Base-by-base conservation (phyloP, 495 filamentous ascomycete genomes). In the Umbilicaria muhlenbergii region DNA sequence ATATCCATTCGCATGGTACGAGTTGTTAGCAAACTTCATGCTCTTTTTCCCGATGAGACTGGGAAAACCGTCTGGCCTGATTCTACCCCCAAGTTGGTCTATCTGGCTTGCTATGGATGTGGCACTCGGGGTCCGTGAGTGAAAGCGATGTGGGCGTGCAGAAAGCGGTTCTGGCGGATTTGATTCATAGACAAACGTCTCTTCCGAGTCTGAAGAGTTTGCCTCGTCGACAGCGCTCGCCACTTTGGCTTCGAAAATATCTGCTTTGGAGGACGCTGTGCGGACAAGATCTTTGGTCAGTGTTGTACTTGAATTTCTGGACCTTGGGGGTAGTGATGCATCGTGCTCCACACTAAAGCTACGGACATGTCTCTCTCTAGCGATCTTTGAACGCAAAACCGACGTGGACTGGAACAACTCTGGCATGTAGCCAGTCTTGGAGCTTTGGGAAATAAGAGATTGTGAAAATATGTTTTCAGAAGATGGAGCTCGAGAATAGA, bases 181-280 rank as follows among this genome's bases (percentile, higher is more conserved):
- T 10, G 91, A 98, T 63, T 98, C 91, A 64, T 98, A 98, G 3
- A 98, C 89, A 60, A 96, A 98, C 0, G 92, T 96, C 61, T 95
- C 92, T 50, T 95, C 91, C 2, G 92, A 96, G 55, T 93, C 91
- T 13, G 88, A 94, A 7, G 89, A 91, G 59, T 95, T 82, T 34
- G 84, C 86, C 52, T 81, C 76, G 59, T 94, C 87, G 36, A 96
- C 86, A 3, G 89, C 88, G 57, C 79, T 94, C 32, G 91, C 92
- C 32, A 98, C 82, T 63, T 91, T 93, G 42, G 84, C 83, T 64
- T 95, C 91, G 60, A 98, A 98, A 38, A 98, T 85, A 61, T 98
- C 91, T 50, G 92, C 88, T 68, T 95, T 96, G 50, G 87, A 93
- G 18, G 92, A 94, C 37, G 83, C 86, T 76, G 57, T 53, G 31